Base-by-base conservation (phyloP, 257 asterid species). In the Scutellaria baicalensis region DNA sequence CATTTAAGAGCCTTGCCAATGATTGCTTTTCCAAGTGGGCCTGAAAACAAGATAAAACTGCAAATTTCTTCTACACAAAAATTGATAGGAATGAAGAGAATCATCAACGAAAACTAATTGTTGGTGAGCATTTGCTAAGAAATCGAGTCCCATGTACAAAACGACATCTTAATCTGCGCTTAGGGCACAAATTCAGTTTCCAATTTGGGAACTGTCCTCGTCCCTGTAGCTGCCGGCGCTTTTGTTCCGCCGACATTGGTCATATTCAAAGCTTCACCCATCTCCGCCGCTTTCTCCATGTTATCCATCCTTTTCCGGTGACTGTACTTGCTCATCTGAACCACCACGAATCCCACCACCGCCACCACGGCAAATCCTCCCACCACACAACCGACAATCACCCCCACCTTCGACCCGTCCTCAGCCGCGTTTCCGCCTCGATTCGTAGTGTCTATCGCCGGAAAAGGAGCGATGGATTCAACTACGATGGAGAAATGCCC, bases 251-350 rank as follows among this genome's bases (percentile, higher is more conserved):
- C 83, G 3, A 75, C 79, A 11, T 44, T 57, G 8, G 77, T 62
- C 79, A 75, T 78, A 31, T 64, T 77, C 72, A 81, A 47, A 6
- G 77, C 83, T 70, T 81, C 86, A 7, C 83, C 83, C 17, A 40
- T 74, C 48, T 90, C 95, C 1, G 95, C 89, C 55, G 91, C 96
- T 76, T 71, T 81, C 78, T 91, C 96, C 97, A 89, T 89, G 18
- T 66, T 72, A 39, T 84, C 76, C 89, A 90, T 81, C 60, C 59
- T 78, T 87, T 77, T 87, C 78, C 75, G 70, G 17, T 13, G 75
- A 75, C 69, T 78, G 55, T 76, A 84, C 83, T 73, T 87, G 51
- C 78, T 59, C 17, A 38, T 77, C 79, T 83, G 85, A 11, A 76
- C 47, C 3, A 68, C 73, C 42, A 80, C 11, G 8, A 83, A 9